Evolutionary conservation across 768 basidiomycete genomes (phyloP).

Genomic region (Strobilomyces echinocephalus): DNA sequence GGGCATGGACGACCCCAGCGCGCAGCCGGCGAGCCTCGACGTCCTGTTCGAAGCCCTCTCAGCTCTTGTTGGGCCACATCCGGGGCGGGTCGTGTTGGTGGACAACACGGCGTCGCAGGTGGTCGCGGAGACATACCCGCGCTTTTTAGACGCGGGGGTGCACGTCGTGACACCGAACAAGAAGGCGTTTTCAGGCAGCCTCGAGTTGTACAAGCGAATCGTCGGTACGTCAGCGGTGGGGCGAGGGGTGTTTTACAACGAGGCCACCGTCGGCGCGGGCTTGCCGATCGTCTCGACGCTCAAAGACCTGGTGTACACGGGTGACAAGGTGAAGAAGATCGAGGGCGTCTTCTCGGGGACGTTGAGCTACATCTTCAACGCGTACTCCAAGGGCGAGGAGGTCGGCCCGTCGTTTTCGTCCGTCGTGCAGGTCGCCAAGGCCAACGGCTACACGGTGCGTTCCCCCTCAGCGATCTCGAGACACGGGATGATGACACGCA

Average conservation of each 20-base stretch:
- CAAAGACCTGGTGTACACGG: constrained; percentile 87
- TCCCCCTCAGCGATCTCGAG: neutral
- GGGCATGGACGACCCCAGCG: constrained; percentile 40
- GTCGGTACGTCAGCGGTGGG: constrained; percentile 38
- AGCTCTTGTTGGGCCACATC: constrained; percentile 39
- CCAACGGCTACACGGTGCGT: constrained; percentile 89
- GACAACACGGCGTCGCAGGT: constrained; percentile 89
- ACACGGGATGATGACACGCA: constrained; percentile 23
- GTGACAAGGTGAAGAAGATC: constrained; percentile 90
- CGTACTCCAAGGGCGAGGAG: constrained; percentile 71
- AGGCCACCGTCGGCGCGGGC: constrained; percentile 94
- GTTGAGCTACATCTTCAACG: constrained; percentile 98
- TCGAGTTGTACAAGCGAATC: constrained; percentile 65
- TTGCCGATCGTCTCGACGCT: constrained; percentile 88
- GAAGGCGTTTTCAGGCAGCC: constrained; percentile 82
- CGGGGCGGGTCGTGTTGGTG: constrained; percentile 62
- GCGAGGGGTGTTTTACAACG: constrained; percentile 68
- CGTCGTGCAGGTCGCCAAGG: constrained; percentile 81
- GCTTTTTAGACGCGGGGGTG: constrained; percentile 72
- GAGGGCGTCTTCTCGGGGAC: constrained; percentile 98
- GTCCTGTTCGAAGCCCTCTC: constrained; percentile 40
- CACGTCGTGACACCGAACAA: constrained; percentile 96
- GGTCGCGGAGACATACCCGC: constrained; percentile 78
- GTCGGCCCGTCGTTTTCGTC: constrained; percentile 80
- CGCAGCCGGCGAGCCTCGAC: constrained; percentile 35